Percentiles rank a stretch among this genome's conserved stretches.
phyloP scores from a whole-genome alignment of 2,329 filamentous ascomycete species.

The Fusarium nisikadoi region DNA sequence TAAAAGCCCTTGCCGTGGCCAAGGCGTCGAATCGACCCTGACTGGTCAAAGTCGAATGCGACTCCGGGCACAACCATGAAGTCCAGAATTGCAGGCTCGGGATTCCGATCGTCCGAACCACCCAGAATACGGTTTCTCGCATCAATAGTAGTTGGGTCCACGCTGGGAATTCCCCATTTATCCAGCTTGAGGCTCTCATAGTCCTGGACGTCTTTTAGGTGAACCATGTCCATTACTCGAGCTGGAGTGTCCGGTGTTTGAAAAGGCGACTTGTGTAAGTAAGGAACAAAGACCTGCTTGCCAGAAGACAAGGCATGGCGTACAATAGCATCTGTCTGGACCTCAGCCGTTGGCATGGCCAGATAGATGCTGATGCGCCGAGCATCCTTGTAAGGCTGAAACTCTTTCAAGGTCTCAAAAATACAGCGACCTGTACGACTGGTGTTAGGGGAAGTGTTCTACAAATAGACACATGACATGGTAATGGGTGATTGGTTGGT shows the following conservation, averaged over 20 bases:
- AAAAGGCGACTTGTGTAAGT: constrained; percentile 74
- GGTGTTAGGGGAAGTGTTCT: constrained; percentile 32
- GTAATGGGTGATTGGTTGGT: constrained; percentile 5
- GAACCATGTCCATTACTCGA: constrained; percentile 94
- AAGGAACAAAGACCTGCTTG: constrained; percentile 92
- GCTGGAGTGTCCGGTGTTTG: constrained; percentile 63
- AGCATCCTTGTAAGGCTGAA: constrained; percentile 80
- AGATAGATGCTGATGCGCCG: constrained; percentile 85
- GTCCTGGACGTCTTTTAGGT: constrained; percentile 76
- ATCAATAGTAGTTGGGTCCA: constrained; percentile 72
- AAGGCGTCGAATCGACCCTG: constrained; percentile 73
- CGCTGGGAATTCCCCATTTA: constrained; percentile 94
- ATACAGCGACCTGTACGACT: constrained; percentile 68
- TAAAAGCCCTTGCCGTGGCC: constrained; percentile 98
- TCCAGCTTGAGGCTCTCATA: constrained; percentile 82
- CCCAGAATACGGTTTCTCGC: constrained; percentile 79
- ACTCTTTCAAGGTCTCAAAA: constrained; percentile 70
- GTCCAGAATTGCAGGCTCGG: constrained; percentile 70
- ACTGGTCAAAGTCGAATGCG: constrained; percentile 78
- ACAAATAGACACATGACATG: constrained; percentile 7
- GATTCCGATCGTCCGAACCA: constrained; percentile 59
- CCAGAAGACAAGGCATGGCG: constrained; percentile 78
- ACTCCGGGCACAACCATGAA: constrained; percentile 92
- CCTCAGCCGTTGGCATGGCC: constrained; percentile 89
- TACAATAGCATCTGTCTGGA: constrained; percentile 86